A percentile compares a stretch with the other conserved stretches of the same genome.
phyloP scores from a whole-genome alignment of 2,329 filamentous ascomycete species.

The Fusarium sp. region DNA sequence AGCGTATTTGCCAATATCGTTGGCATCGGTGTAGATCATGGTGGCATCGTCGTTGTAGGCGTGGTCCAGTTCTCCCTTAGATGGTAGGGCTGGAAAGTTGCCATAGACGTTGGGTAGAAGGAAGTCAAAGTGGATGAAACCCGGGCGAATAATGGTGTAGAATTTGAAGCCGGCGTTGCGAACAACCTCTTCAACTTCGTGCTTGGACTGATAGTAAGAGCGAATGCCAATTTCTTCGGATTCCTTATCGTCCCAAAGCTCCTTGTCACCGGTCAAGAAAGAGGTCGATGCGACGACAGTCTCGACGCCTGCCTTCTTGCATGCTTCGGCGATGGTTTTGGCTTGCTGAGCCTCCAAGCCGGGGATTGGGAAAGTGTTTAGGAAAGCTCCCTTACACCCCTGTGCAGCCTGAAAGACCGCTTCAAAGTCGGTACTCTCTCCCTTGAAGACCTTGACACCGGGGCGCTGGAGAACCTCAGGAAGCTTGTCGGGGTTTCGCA shows the following conservation, averaged over 20 bases:
- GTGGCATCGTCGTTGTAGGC: conserved; percentile 31
- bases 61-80: conserved; percentile 46
- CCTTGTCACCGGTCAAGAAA: conserved; percentile 28
- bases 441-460: conserved; percentile 51
- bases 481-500: conserved; percentile 50
- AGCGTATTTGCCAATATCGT: conserved; percentile 50
- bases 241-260: conserved; percentile 41
- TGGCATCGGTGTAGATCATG: conserved; percentile 46
- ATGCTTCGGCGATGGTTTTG: conserved; percentile 48
- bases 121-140: conserved; percentile 47
- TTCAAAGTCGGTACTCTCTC: conserved; percentile 50
- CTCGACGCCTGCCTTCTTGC: conserved; percentile 48
- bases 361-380: conserved; percentile 43
- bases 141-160: conserved; percentile 52
- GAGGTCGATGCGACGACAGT: conserved; percentile 46
- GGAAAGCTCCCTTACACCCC: conserved; percentile 50
- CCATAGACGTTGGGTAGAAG: conserved; percentile 29
- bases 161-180: conserved; percentile 44
- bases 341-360: conserved; percentile 49
- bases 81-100: conserved; percentile 48
- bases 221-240: conserved; percentile 28
- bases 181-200: conserved; percentile 50
- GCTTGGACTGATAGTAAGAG: conserved; percentile 54
- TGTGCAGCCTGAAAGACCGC: conserved; percentile 48
- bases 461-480: conserved; percentile 41